Base-by-base conservation (phyloP, 1,284 basidiomycete genomes). In the Clitocybe nebularis region DNA sequence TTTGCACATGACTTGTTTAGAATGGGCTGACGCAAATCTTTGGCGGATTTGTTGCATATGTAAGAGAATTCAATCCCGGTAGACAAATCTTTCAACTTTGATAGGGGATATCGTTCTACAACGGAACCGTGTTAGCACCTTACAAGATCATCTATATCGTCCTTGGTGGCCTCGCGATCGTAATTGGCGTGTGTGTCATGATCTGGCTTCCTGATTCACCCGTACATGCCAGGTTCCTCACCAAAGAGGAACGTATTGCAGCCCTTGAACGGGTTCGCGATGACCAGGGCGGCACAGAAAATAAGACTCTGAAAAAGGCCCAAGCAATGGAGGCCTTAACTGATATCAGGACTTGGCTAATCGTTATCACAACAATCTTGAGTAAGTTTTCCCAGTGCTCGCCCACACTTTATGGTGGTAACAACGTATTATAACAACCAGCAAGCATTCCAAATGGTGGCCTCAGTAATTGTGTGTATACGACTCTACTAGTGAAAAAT, bases 191-290 rank as follows among this genome's bases (percentile, higher is more conserved):
- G 16, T 63, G 63, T 26, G 78, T 84, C 2, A 55, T 84, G 5
- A 60, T 82, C 8, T 80, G 74, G 73, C 63, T 85, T 19, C 82
- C 81, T 0, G 81, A 83, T 53, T 83, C 82, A 0, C 81, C 81
- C 2, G 74, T 82, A 7, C 73, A 76, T 50, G 81, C 82, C 0
- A 60, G 54, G 4, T 71, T 80, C 51, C 62, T 86, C 10, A 77
- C 71, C 0, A 67, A 64, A 39, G 75, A 81, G 51, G 81, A 86
- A 52, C 68, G 78, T 10, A 72, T 82, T 36, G 77, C 81, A 20
- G 79, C 71, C 3, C 60, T 84, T 20, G 83, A 85, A 56, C 72
- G 83, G 28, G 77, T 86, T n/a, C 73, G 79, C 24, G 71, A 81
- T 48, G 81, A 84, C 49, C 75, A 81, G 53, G 76, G 75, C 25